A percentile compares a stretch with the other conserved stretches of the same genome.
phyloP scores from a whole-genome alignment of 257 asterid species.

The Rhazya stricta region DNA sequence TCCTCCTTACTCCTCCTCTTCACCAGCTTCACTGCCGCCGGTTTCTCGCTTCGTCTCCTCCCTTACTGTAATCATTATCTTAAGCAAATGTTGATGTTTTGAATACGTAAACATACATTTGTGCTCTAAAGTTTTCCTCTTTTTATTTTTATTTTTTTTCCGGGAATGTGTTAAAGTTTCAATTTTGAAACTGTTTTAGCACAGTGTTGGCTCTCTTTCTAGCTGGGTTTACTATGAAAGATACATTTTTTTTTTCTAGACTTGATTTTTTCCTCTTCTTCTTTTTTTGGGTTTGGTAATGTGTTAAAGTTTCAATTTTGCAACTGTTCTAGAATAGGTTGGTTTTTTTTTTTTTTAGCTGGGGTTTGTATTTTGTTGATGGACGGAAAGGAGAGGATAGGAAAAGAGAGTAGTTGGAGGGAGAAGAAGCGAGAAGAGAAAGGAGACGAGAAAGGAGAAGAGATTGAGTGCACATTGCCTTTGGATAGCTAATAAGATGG shows the following conservation, averaged over 20 bases:
- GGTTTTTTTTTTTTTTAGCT: background rate
- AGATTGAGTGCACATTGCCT: background rate
- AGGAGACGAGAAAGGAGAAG: background rate
- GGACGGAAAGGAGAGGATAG: background rate
- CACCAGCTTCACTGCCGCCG: slow-evolving; percentile 36
- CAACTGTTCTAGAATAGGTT: background rate
- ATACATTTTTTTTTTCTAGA: background rate
- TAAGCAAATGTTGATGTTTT: background rate
- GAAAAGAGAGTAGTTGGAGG: background rate
- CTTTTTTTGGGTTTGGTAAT: background rate
- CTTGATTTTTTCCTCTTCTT: no score
- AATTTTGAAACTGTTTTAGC: background rate
- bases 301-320: background rate
- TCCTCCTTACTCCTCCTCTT: slow-evolving; percentile 36
- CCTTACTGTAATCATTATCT: slow-evolving; percentile 12
- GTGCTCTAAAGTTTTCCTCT: background rate
- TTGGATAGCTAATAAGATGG: background rate
- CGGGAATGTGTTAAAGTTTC: background rate
- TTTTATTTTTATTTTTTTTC: background rate
- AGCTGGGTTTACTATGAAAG: background rate
- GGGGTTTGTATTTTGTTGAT: no score
- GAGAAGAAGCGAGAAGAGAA: background rate
- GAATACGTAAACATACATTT: background rate
- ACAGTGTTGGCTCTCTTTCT: background rate
- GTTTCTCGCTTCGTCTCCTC: slow-evolving; percentile 30